These are phyloP conservation scores for Sonneratia alba DNA, from an alignment of 345 rosid species.

Conservation along the genomic window DNA sequence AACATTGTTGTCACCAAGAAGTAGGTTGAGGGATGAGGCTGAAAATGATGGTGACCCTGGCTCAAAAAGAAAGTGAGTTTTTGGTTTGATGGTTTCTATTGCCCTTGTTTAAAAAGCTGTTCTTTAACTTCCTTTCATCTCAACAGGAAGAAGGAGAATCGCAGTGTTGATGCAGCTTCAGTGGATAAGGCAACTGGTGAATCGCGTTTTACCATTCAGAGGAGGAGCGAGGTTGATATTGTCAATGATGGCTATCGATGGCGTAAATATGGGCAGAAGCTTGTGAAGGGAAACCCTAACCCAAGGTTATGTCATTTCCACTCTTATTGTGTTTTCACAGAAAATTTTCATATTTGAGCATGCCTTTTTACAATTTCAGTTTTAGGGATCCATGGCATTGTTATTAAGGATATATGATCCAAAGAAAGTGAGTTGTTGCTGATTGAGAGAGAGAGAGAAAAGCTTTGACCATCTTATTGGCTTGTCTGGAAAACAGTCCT, in stretches of 20 bases:
- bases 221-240: constrained; percentile 22
- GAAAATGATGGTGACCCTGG: constrained; percentile 35
- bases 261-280: constrained; percentile 98
- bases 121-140: constrained; percentile 8
- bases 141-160: constrained; percentile 60
- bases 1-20: constrained; percentile 25
- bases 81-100: background rate
- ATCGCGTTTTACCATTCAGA: constrained; percentile 49
- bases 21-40: constrained; percentile 33
- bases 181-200: constrained; percentile 45
- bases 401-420: background rate
- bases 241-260: constrained; percentile 93
- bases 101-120: constrained; percentile 11
- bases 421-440: background rate
- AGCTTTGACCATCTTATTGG: background rate
- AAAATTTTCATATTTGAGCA: background rate
- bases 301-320: constrained; percentile 49
- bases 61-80: constrained; percentile 58
- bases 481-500: background rate
- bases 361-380: background rate
- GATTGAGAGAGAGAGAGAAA: background rate
- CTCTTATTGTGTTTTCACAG: background rate
- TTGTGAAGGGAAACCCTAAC: constrained; percentile 90
- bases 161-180: constrained; percentile 24
- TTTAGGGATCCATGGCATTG: background rate